These are phyloP conservation scores for Colletotrichum simmondsii DNA, from an alignment of 2,329 filamentous ascomycete species.

Conservation along the genomic window DNA sequence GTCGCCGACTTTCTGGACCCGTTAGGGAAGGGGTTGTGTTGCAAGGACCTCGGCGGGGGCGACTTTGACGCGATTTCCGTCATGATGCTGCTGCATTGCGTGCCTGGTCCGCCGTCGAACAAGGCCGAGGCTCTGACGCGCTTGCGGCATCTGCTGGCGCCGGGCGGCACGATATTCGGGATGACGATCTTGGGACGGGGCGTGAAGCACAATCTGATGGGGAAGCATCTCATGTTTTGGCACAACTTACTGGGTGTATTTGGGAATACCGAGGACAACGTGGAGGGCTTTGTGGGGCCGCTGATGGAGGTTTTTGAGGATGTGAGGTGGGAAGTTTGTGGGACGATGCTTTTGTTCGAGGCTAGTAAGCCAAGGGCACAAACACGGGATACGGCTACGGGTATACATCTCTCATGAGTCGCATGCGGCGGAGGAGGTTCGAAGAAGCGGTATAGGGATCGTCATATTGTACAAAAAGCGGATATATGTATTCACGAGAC, in stretches of 20 bases:
- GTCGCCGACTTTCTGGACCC: slow-evolving; percentile 22
- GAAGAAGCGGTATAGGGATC: neutral
- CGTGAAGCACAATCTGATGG: slow-evolving; percentile 9
- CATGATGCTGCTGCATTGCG: slow-evolving; percentile 40
- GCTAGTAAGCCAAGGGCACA: slow-evolving; percentile 7
- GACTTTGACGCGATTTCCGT: slow-evolving; percentile 14
- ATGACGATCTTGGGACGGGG: slow-evolving; percentile 37
- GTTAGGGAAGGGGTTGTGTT: neutral
- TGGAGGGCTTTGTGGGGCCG: slow-evolving; percentile 7
- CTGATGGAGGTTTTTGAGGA: neutral
- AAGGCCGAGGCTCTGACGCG: slow-evolving; percentile 34
- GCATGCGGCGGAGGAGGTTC: neutral
- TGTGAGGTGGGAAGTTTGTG: slow-evolving; percentile 13
- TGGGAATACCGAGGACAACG: slow-evolving; percentile 16
- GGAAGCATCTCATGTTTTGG: slow-evolving; percentile 16
- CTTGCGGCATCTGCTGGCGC: slow-evolving; percentile 33
- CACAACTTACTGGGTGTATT: slow-evolving; percentile 18
- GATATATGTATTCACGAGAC: neutral
- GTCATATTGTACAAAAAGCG: neutral
- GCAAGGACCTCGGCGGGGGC: slow-evolving; percentile 1
- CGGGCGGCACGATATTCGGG: slow-evolving; percentile 39
- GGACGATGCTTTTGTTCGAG: slow-evolving; percentile 21
- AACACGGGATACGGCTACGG: neutral
- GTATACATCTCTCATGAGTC: neutral
- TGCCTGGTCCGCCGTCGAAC: slow-evolving; percentile 35